Evolutionary conservation across 2,329 filamentous ascomycete genomes (phyloP), one percentile per base, ranked within the genome.

Genomic region (Colletotrichum cereale): DNA sequence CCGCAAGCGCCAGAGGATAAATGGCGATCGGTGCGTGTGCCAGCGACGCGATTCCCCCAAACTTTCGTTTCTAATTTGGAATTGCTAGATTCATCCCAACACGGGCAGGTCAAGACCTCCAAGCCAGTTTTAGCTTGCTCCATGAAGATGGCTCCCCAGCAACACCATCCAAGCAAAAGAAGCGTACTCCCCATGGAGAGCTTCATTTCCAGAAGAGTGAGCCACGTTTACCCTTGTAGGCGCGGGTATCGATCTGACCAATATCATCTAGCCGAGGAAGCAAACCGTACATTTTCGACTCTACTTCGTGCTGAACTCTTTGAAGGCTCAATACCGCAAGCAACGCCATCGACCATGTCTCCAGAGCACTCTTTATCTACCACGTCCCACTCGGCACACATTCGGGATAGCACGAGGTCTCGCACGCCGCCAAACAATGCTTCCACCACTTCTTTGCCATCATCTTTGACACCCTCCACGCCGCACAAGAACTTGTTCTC

Each of bases 401-500:
- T 79, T n/a, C 80, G 89, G 74, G 90, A 93, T 79, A 89, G 91
- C 62, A 92, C 90, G 62, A 88, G 93, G 77, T 92, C 93, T 61
- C 91, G 92, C 75, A 98, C 96, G 7, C 95, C 95, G 56, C 95
- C 95, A 34, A 90, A 88, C 70, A 90, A 91, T 75, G 81, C 83
- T 24, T 85, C 90, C 18, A 84, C 87, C 18, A 85, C 90, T 16
- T 86, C 89, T 31, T 82, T 95, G n/a, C 91, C 93, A 14, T 89
- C 92, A 2, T 91, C 90, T 67, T 86, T 96, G 70, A 97, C 96
- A 0, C 96, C 96, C 0, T 97, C 96, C 1, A 99, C 96, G 5
- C 96, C 96, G 12, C 95, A 97, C 82, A 98, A 98, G 84, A 99
- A 99, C 75, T 89, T 99, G 48, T 98, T 99, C 80, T 94, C 93